phyloP scores from a whole-genome alignment of 495 filamentous ascomycete species.

The Achaetomiella virescens region DNA sequence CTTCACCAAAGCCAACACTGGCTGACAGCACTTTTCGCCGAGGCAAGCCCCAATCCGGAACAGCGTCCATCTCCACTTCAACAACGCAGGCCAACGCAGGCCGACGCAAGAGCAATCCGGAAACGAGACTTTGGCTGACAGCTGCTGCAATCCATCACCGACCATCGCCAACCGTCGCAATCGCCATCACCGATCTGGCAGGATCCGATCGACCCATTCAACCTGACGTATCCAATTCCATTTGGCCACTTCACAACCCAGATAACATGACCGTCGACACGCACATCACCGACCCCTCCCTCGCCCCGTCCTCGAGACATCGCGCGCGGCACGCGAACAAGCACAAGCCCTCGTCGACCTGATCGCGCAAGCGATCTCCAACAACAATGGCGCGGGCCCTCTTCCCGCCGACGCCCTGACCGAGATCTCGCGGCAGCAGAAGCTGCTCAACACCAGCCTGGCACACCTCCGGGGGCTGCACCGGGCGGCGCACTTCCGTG shows the following conservation, averaged over 20 bases:
- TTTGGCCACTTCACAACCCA: neutral
- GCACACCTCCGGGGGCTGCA: constrained; percentile 77
- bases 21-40: neutral
- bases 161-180: constrained; percentile 9
- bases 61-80: neutral
- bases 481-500: constrained; percentile 69
- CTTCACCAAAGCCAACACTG: too few relatives aligned
- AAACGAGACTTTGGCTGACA: neutral
- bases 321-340: constrained; percentile 62
- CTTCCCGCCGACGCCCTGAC: constrained; percentile 46
- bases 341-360: constrained; percentile 61
- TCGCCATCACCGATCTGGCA: neutral
- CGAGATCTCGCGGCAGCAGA: constrained; percentile 70
- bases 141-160: neutral
- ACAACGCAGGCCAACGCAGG: neutral
- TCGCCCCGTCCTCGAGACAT: constrained; percentile 65
- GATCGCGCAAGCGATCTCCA: constrained; percentile 40
- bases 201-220: neutral
- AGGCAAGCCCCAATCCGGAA: neutral
- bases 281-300: constrained; percentile 63
- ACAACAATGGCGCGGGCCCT: constrained; percentile 22
- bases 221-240: neutral
- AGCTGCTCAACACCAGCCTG: constrained; percentile 70
- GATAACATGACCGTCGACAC: constrained; percentile 43
- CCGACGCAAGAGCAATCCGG: neutral